Base-by-base conservation (phyloP, 257 asterid genomes). In the Primulina tabacum region DNA sequence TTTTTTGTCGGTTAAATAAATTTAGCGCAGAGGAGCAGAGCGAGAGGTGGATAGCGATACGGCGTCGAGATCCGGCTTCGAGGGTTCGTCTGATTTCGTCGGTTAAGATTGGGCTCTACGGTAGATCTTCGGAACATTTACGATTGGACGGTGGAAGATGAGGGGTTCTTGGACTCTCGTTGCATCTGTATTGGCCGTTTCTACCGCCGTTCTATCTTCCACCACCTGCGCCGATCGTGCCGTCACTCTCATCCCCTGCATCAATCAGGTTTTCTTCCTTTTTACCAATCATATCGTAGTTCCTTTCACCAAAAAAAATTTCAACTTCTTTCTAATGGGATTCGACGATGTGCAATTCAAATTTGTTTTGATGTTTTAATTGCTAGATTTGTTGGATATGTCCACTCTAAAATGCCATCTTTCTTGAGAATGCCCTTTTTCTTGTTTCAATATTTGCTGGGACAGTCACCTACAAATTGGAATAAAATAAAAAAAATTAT, bases 31-130 rank as follows among this genome's bases (percentile, higher is more conserved):
- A 30, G 33, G 24, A 18, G 52, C 21, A 35, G 12, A 66, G 26
- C 59, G 59, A 28, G 9, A 38, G 53, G n/a, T 24, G 35, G 0
- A 40, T 24, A 24, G 40, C 40, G 71, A 59, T 37, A 34, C 59
- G 5, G 30, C 50, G 80, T 77, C 77, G 89, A 80, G 78, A 75
- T 76, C 86, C 87, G 84, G 80, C 84, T 24, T 24, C 26, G 26
- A 24, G 26, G 26, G 26, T 24, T 24, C 26, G 26, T 24, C 26
- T 24, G 1, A 24, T 24, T 24, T 24, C 26, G 26, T 24, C 26
- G 87, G 68, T 60, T 30, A 37, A 7, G 50, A n/a, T 71, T 71
- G 81, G 88, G 71, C 73, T 68, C 40, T 59, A 20, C 67, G 32
- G 2, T 21, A 37, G 10, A 21, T 74, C 16, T 29, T 20, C 9